Evolutionary conservation across 2,329 filamentous ascomycete genomes (phyloP).

Genomic region (Fusarium phyllophilum): DNA sequence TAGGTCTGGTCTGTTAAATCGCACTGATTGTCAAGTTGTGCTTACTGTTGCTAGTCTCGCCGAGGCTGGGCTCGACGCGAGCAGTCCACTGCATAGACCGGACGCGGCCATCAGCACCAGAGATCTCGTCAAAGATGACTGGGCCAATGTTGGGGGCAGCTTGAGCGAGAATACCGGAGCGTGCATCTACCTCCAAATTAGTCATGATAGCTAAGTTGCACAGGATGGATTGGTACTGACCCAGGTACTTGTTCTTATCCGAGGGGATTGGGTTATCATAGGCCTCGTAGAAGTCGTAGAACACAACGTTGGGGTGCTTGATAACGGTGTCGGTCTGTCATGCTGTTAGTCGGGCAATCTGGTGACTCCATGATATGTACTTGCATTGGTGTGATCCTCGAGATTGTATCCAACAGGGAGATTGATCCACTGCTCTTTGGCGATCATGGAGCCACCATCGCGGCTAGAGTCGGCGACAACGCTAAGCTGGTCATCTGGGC

Average conservation of each 20-base stretch:
- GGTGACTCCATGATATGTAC: accelerated
- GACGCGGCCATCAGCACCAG: constrained; percentile 1
- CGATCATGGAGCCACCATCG: constrained; percentile 5
- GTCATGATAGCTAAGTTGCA: accelerated
- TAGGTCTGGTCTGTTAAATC: neutral
- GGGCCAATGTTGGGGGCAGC: constrained; percentile 17
- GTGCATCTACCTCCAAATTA: neutral
- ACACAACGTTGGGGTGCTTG: constrained; percentile 2
- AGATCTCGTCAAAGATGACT: constrained; percentile 8
- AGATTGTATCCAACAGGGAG: constrained; percentile 17
- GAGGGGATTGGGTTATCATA: neutral
- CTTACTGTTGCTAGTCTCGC: constrained; percentile 7
- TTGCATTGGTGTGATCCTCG: constrained; percentile 15
- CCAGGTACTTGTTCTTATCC: neutral
- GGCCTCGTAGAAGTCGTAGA: constrained; percentile 15
- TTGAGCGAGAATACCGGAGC: constrained; percentile 6
- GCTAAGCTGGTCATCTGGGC: constrained; percentile 5
- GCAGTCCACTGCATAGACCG: constrained; percentile 16
- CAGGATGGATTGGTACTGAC: neutral
- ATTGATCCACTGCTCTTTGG: constrained; percentile 6
- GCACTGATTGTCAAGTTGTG: accelerated
- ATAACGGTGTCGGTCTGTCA: constrained; percentile 5
- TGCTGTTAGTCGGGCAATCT: neutral
- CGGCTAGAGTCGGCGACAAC: neutral
- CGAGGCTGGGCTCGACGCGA: constrained; percentile 10